Base-by-base conservation (phyloP, 2,329 filamentous ascomycete species). In the Fusarium sp. region DNA sequence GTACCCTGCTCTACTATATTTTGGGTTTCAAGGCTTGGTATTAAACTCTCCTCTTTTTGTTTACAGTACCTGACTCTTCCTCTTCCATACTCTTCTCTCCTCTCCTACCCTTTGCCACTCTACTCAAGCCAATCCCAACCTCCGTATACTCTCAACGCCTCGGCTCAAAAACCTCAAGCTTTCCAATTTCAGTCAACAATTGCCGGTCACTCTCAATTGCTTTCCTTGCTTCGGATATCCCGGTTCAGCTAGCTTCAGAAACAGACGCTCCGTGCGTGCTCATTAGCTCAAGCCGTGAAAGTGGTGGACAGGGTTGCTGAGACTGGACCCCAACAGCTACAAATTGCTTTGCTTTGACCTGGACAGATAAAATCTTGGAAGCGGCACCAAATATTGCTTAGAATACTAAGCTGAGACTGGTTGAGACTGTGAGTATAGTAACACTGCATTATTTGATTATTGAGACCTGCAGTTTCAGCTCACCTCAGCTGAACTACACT, bases 201-300 rank as follows among this genome's bases (percentile, higher is more conserved):
- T 43, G 16, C 21, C 7, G 8, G 18, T 38, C 8, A 31, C 13
- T 12, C 24, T 21, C 39, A 53, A 47, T 42, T 48, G 53, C 46
- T 52, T 60, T 20, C 37, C 33, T 60, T 61, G 46, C 54, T 50
- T 63, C 65, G 59, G 49, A 66, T 52, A 54, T 55, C 72, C 67
- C 66, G 69, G 71, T 59, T n/a, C 57, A 48, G 46, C 47, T 67
- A 56, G 48, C 50, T 52, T 64, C 39, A 60, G 15, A 31, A 69
- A 70, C 53, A 50, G 57, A 69, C 63, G 59, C 63, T 57, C 63
- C 47, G 56, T 56, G 52, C 47, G 56, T 56, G 52, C 66, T 70
- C 57, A 15, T 68, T 64, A 55, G 63, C 53, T 58, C 26, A 37
- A 33, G 57, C 29, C n/a, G 46, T 42, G 33, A 55, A 57, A 54